Conservation (phyloP, 2,329 filamentous ascomycete genomes). For the Pseudogymnoascus sp. region DNA sequence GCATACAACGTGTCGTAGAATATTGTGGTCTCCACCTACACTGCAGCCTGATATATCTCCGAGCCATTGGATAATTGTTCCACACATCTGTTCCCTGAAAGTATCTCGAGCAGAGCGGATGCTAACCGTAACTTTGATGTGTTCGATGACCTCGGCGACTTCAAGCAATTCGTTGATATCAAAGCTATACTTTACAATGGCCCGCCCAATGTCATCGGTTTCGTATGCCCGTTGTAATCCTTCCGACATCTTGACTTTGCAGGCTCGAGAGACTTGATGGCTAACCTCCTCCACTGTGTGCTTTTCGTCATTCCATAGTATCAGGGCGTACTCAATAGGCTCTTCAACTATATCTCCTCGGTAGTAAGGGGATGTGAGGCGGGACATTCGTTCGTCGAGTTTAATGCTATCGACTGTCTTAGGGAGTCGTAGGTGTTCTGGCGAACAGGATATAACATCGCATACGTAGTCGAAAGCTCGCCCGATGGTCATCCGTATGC, state of each 20-base stretch:
- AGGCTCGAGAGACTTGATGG: conserved; percentile 84
- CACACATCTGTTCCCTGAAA: conserved; percentile 97
- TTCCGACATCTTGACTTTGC: conserved; percentile 60
- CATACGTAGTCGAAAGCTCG: conserved; percentile 89
- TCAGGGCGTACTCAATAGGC: conserved; percentile 69
- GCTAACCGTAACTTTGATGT: conserved; percentile 93
- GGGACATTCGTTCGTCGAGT: conserved; percentile 72
- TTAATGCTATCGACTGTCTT: conserved; percentile 77
- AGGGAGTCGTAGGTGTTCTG: conserved; percentile 80
- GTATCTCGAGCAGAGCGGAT: conserved; percentile 90
- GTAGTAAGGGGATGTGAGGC: conserved; percentile 70
- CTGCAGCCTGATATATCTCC: conserved; percentile 85
- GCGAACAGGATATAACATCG: conserved; percentile 95
- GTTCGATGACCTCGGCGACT: conserved; percentile 81
- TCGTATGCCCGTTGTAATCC: conserved; percentile 73
- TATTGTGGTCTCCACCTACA: conserved; percentile 68
- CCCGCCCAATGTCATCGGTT: conserved; percentile 80
- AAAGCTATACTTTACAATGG: conserved; percentile 67
- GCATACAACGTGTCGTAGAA: conserved; percentile 75
- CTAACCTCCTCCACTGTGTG: conserved; percentile 89
- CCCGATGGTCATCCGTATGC: conserved; percentile 78
- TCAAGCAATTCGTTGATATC: conserved; percentile 65
- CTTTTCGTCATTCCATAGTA: conserved; percentile 98
- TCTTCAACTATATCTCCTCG: conserved; percentile 53
- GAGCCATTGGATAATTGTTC: conserved; percentile 95